Evolutionary conservation across 306 rosid species (phyloP).

Genomic region (Acacia confusa): DNA sequence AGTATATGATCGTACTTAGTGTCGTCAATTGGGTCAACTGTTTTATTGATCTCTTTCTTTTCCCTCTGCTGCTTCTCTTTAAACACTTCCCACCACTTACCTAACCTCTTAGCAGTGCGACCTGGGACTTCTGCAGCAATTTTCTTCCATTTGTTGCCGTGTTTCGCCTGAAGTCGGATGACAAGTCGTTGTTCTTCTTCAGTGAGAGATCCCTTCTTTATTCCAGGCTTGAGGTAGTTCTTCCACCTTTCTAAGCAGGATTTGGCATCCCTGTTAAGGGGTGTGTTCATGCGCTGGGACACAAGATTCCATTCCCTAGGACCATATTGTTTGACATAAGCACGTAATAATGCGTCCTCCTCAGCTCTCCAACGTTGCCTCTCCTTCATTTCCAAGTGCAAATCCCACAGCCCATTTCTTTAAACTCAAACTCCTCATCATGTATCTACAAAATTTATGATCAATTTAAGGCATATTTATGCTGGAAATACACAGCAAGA

Average conservation of each 20-base stretch:
- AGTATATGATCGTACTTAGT: conserved; percentile 75
- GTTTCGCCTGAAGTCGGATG: conserved; percentile 71
- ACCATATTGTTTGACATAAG: conserved; percentile 82
- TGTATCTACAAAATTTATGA: conserved; percentile 48
- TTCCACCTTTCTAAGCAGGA: conserved; percentile 93
- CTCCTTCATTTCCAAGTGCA: conserved; percentile 81
- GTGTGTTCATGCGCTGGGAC: conserved; percentile 80
- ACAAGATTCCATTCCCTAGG: conserved; percentile 93
- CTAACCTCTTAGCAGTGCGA: conserved; percentile 81
- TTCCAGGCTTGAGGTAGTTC: conserved; percentile 85
- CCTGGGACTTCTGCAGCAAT: conserved; percentile 84
- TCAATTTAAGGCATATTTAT: conserved; percentile 21
- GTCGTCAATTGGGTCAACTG: conserved; percentile 54
- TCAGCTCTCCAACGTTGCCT: conserved; percentile 82
- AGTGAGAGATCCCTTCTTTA: conserved; percentile 79
- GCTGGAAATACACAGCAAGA: not conserved
- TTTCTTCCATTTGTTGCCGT: conserved; percentile 91
- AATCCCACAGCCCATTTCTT: conserved; percentile 52
- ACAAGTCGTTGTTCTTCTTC: conserved; percentile 84
- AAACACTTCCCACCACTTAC: conserved; percentile 97
- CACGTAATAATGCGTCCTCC: conserved; percentile 78
- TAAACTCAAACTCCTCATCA: conserved; percentile 63
- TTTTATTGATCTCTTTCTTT: conserved; percentile 55
- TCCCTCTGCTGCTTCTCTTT: conserved; percentile 82
- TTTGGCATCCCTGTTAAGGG: conserved; percentile 74